Conservation (phyloP, 495 filamentous ascomycete species). For the Stereocaulon alpinum region DNA sequence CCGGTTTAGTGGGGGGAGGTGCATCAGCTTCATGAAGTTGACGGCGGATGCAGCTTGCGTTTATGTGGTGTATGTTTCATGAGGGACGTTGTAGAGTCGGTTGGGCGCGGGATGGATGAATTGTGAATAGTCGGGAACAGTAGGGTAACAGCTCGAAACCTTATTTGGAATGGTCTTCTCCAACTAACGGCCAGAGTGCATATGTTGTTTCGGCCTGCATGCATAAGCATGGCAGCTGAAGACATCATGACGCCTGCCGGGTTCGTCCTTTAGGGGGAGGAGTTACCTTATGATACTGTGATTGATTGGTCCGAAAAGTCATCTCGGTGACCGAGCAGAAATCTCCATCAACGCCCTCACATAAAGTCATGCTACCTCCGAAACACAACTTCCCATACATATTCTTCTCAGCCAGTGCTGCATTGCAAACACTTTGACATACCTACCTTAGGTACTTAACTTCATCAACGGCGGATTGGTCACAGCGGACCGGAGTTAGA, state of each 20-base stretch:
- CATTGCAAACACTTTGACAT: too few relatives aligned
- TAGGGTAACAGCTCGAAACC: neutral
- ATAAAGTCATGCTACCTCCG: neutral
- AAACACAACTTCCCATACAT: too few relatives aligned
- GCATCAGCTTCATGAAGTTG: neutral
- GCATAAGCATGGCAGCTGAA: neutral
- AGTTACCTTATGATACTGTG: neutral
- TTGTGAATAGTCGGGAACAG: neutral
- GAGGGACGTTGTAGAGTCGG: neutral
- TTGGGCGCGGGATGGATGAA: neutral
- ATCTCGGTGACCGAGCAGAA: slow-evolving; percentile 1
- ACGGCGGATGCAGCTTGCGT: slow-evolving; percentile 1
- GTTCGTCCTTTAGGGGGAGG: too few relatives aligned
- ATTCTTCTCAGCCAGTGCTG: too few relatives aligned
- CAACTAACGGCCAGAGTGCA: neutral
- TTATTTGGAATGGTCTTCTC: neutral
- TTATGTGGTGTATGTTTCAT: neutral
- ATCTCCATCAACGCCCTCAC: neutral
- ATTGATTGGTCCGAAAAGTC: neutral
- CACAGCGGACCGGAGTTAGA: too few relatives aligned
- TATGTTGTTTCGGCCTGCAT: neutral
- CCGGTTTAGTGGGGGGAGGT: neutral
- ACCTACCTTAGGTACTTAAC: too few relatives aligned
- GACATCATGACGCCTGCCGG: neutral
- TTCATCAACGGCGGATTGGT: too few relatives aligned